These are phyloP conservation scores for Solanum appendiculatum DNA, from an alignment of 257 asterid genomes.

Conservation along the genomic window DNA sequence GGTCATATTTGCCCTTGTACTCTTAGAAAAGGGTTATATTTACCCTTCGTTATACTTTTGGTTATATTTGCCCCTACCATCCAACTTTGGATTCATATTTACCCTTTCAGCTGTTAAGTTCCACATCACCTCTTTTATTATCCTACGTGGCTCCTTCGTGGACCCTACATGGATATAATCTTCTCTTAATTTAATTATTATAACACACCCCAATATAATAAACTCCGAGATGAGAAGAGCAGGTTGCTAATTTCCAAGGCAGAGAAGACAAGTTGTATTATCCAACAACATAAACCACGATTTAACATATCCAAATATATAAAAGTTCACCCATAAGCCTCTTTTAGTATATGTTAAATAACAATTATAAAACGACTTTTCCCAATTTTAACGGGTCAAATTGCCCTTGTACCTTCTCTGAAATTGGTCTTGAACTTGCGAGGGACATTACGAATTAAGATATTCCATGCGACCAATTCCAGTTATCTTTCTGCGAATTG, in stretches of 20 bases:
- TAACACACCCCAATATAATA: too few relatives aligned
- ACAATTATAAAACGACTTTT: not conserved
- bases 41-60: too few relatives aligned
- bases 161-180: too few relatives aligned
- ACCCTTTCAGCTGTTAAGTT: not conserved
- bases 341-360: not conserved
- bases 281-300: not conserved
- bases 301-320: not conserved
- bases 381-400: too few relatives aligned
- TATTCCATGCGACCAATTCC: conserved; percentile 11
- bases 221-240: not conserved
- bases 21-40: too few relatives aligned
- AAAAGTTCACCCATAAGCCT: not conserved
- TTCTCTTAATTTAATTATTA: too few relatives aligned
- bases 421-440: too few relatives aligned
- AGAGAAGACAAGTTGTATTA: not conserved
- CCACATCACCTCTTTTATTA: not conserved
- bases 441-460: too few relatives aligned
- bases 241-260: not conserved
- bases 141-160: too few relatives aligned
- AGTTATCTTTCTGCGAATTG: conserved; percentile 72
- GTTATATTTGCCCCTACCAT: too few relatives aligned
- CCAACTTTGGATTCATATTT: too few relatives aligned
- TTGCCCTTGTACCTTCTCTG: too few relatives aligned
- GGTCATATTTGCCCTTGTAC: not conserved